Evolutionary conservation across 192 early-diverging fungal species (phyloP), one percentile per base, ranked within the genome.

Genomic region (Geranomyces michiganensis): DNA sequence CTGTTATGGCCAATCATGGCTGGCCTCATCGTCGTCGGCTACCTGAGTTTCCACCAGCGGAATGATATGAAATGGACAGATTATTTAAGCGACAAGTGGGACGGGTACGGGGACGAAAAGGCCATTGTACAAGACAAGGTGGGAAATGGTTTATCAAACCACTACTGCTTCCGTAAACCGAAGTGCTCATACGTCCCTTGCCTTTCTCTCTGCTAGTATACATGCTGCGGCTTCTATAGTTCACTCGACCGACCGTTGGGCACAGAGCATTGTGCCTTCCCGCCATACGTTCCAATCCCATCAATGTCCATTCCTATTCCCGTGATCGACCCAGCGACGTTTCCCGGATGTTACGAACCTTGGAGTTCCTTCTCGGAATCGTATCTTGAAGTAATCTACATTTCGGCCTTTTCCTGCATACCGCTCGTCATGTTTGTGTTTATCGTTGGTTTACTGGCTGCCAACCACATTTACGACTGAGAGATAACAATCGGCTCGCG

Each of bases 151-250:
- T 41, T n/a, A n/a, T n/a, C n/a, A n/a, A n/a, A 10, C 36, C 36
- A 41, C 10, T 41, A 41, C 10, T 41, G 36, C 36, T 41, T 41
- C 36, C 10, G 36, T 41, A 41, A 41, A 41, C 10, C 36, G 36
- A 7, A 41, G 10, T 41, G 3, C 36, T 41, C 36, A 41, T 41
- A n/a, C n/a, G n/a, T 10, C 36, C 36, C 36, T 41, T 7, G 5
- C 36, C 3, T 24, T 13, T 8, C 26, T 22, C 27, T 24, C 15
- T 24, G 62, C 9, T 36, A 75, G 70, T 59, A 62, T 45, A 19
- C n/a, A n/a, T 77, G 76, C 32, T 77, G 76, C 55, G 76, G 76
- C 14, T 77, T 74, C 43, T 73, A 68, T 43, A 68, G 56, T 30
- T 22, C 31, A 17, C 62, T 77, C n/a, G 76, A 77, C 62, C 70